These are phyloP conservation scores for Rehmannia glutinosa DNA, from an alignment of 257 asterid species.

Conservation along the genomic window DNA sequence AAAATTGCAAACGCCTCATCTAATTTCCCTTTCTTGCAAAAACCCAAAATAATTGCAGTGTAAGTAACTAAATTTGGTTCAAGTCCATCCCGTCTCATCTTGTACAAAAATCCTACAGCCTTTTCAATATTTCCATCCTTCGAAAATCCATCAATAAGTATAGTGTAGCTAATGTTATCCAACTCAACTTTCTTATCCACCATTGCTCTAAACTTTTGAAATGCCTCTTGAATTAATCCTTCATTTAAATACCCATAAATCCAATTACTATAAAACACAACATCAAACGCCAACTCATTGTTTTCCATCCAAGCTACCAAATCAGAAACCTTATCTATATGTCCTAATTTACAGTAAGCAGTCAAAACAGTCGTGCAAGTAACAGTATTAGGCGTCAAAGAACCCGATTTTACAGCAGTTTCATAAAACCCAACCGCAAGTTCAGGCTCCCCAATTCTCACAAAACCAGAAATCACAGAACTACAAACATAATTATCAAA, in stretches of 20 bases:
- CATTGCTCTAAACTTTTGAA: slow-evolving; percentile 44
- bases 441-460: slow-evolving; percentile 69
- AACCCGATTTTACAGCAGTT: slow-evolving; percentile 51
- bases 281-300: slow-evolving; percentile 48
- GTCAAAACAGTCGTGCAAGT: slow-evolving; percentile 57
- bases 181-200: slow-evolving; percentile 35
- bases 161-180: slow-evolving; percentile 62
- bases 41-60: slow-evolving; percentile 67
- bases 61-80: slow-evolving; percentile 71
- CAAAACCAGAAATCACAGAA: slow-evolving; percentile 70
- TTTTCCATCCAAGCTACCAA: slow-evolving; percentile 54
- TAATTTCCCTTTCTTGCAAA: slow-evolving; percentile 72
- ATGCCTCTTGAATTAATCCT: slow-evolving; percentile 54
- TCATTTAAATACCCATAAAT: slow-evolving; percentile 48
- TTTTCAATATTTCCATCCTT: slow-evolving; percentile 78
- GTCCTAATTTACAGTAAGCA: slow-evolving; percentile 58
- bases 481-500: slow-evolving; percentile 67
- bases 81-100: slow-evolving; percentile 64
- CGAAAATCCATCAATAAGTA: slow-evolving; percentile 76
- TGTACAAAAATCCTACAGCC: slow-evolving; percentile 64
- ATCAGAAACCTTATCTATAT: slow-evolving; percentile 41
- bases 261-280: slow-evolving; percentile 73
- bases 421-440: slow-evolving; percentile 68
- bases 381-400: slow-evolving; percentile 47
- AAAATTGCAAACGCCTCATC: slow-evolving; percentile 65